These are phyloP conservation scores for Apiospora marii DNA, from an alignment of 2,329 filamentous ascomycete species.

Conservation along the genomic window DNA sequence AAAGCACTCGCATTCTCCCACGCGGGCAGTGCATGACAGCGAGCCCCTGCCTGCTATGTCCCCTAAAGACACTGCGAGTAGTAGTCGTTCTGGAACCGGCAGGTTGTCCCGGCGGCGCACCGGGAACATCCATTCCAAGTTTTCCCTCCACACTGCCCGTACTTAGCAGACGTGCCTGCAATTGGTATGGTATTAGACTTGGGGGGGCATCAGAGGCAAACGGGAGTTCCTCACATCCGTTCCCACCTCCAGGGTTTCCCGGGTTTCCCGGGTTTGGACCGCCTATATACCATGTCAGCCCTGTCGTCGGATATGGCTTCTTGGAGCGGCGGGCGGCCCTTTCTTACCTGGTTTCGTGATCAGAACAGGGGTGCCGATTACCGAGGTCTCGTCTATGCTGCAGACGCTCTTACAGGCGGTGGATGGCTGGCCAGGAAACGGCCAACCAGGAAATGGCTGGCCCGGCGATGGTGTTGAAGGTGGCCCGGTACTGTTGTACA, in stretches of 20 bases:
- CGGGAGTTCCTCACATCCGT: background rate
- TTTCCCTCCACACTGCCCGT: constrained; percentile 41
- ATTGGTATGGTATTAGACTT: background rate
- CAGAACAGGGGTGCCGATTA: constrained; percentile 46
- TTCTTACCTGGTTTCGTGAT: constrained; percentile 29
- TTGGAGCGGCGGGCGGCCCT: background rate
- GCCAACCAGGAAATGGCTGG: constrained; percentile 44
- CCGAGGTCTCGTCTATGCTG: constrained; percentile 44
- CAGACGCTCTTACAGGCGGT: constrained; percentile 40
- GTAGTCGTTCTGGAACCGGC: constrained; percentile 41
- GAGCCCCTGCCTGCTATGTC: background rate
- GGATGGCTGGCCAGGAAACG: constrained; percentile 24
- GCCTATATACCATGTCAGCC: background rate
- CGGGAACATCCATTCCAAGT: constrained; percentile 38
- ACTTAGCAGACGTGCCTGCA: constrained; percentile 38
- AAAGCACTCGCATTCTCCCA: background rate
- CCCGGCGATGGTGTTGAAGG: background rate
- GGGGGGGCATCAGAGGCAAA: background rate
- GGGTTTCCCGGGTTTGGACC: background rate
- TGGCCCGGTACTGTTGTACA: constrained; percentile 52
- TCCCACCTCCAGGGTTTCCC: background rate
- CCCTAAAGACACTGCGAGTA: constrained; percentile 39
- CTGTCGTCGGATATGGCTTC: constrained; percentile 9
- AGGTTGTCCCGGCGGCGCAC: constrained; percentile 36
- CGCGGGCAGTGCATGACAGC: background rate